A percentile compares a stretch with the other conserved stretches of the same genome.
These are phyloP conservation scores for Periconia sp. DNA, from an alignment of 2,329 filamentous ascomycete genomes.

Conservation along the genomic window DNA sequence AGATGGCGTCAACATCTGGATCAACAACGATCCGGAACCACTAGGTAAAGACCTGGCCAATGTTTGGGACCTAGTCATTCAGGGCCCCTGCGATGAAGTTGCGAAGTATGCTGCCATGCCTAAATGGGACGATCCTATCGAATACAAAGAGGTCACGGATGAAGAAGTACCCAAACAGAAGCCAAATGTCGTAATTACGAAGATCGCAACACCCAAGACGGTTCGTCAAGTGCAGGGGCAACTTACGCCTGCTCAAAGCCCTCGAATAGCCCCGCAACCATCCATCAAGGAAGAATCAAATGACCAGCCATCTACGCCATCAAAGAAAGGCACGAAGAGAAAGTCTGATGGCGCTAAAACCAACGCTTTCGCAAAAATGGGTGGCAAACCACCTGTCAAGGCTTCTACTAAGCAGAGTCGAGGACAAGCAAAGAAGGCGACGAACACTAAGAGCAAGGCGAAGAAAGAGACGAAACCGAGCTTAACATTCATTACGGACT, in stretches of 20 bases:
- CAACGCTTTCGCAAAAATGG: conserved; percentile 20
- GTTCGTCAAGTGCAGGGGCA: conserved; percentile 39
- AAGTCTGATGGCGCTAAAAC: conserved; percentile 30
- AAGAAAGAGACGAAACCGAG: conserved; percentile 35
- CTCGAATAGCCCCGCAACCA: conserved; percentile 34
- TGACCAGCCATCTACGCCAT: conserved; percentile 31
- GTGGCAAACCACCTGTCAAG: conserved; percentile 29
- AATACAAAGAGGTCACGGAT: conserved; percentile 42
- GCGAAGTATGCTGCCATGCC: conserved; percentile 72
- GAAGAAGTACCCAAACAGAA: conserved; percentile 40
- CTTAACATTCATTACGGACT: conserved; percentile 28
- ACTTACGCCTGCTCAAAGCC: conserved; percentile 43
- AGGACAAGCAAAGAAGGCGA: conserved; percentile 36
- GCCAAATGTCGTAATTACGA: conserved; percentile 39
- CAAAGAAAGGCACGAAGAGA: conserved; percentile 40
- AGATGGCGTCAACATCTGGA: conserved; percentile 90
- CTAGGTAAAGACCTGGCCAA: conserved; percentile 84
- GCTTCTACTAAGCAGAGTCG: conserved; percentile 28
- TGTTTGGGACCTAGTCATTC: conserved; percentile 90
- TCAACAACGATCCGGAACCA: conserved; percentile 88
- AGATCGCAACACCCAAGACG: conserved; percentile 42
- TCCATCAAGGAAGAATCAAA: conserved; percentile 24
- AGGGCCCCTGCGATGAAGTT: conserved; percentile 86
- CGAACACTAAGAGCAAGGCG: conserved; percentile 28
- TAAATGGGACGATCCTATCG: conserved; percentile 60